These are phyloP conservation scores for Cladorrhinum samala DNA, from an alignment of 495 filamentous ascomycete species.

Conservation along the genomic window DNA sequence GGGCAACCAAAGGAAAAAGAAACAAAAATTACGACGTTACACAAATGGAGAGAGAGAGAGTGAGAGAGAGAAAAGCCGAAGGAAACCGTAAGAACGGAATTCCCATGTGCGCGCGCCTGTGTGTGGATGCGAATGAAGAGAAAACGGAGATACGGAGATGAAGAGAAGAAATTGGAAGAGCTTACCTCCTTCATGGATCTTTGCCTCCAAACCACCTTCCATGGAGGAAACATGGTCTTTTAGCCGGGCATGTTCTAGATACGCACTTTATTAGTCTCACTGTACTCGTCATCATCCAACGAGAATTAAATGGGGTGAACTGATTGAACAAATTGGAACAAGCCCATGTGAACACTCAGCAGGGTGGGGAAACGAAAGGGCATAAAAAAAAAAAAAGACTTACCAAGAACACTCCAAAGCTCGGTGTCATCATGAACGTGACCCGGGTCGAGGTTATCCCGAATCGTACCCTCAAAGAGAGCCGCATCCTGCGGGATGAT, in stretches of 20 bases:
- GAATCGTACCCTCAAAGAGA: slow-evolving; percentile 90
- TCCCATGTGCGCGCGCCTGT: no score
- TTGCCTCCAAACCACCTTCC: slow-evolving; percentile 84
- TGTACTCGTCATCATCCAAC: slow-evolving; percentile 7
- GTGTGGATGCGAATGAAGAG: no score
- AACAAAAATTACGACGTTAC: slow-evolving; percentile 2
- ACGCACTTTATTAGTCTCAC: slow-evolving; percentile 11
- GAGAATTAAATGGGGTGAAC: background rate
- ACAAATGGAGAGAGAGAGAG: background rate
- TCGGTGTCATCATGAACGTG: slow-evolving; percentile 96
- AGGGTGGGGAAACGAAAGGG: slow-evolving; percentile 9
- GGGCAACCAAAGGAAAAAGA: background rate
- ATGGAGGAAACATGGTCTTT: slow-evolving; percentile 87
- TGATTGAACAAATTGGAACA: background rate
- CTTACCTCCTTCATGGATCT: slow-evolving; percentile 89
- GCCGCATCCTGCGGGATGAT: slow-evolving; percentile 99
- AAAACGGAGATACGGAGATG: no score
- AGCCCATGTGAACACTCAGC: slow-evolving; percentile 18
- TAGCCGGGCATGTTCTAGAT: slow-evolving; percentile 81
- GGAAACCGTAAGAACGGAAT: slow-evolving; percentile 27
- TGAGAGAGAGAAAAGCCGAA: slow-evolving; percentile 29
- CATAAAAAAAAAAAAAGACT: slow-evolving; percentile 28
- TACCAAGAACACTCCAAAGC: slow-evolving; percentile 93
- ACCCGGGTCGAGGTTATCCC: slow-evolving; percentile 94
- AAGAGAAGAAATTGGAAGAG: slow-evolving; percentile 15